Base-by-base conservation (phyloP, 2,329 filamentous ascomycete species). In the Colletotrichum eleusines region DNA sequence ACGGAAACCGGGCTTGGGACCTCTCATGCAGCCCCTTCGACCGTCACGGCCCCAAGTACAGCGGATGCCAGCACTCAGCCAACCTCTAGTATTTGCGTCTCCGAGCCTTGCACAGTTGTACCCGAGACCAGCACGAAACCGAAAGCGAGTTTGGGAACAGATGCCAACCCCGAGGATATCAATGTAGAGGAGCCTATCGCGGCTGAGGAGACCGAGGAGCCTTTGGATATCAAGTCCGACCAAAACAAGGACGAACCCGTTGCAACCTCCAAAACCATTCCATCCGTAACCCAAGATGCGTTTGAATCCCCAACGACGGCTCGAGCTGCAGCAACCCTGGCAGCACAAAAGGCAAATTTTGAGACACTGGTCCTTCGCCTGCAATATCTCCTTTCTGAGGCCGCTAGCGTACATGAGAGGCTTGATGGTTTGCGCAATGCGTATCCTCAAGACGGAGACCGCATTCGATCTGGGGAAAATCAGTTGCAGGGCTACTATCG, bases 101-200 rank as follows among this genome's bases (percentile, higher is more conserved):
- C 35, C 3, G 42, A 60, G 50, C 46, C 38, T 6, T 59, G 46
- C 51, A 38, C 31, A 23, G 33, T n/a, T 12, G 28, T 16, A n/a
- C 18, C 20, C n/a, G 59, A 63, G 5, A 31, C 44, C 18, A 63
- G 3, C 31, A 20, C 31, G 3, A 66, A 40, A 7, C n/a, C 57
- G 18, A 71, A 70, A 26, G 2, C 55, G 16, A 64, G 26, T 12
- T 16, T 26, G 20, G 66, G 38, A 18, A 31, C 42, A 28, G 69
- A 72, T 38, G 55, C 61, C 20, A 62, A 66, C 5, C 84, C 84
- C 0, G 86, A 87, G 2, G 85, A 88, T 66, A 86, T 88, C 60
- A 80, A 87, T 55, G 82, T 88, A 31, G 82, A 84, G 69, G 81
- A 82, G 42, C 83, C 73, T 1, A 51, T 74, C 14, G 57, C 58